These are phyloP conservation scores for Nigrospora oryzae DNA, from an alignment of 2,329 filamentous ascomycete species.

Conservation along the genomic window DNA sequence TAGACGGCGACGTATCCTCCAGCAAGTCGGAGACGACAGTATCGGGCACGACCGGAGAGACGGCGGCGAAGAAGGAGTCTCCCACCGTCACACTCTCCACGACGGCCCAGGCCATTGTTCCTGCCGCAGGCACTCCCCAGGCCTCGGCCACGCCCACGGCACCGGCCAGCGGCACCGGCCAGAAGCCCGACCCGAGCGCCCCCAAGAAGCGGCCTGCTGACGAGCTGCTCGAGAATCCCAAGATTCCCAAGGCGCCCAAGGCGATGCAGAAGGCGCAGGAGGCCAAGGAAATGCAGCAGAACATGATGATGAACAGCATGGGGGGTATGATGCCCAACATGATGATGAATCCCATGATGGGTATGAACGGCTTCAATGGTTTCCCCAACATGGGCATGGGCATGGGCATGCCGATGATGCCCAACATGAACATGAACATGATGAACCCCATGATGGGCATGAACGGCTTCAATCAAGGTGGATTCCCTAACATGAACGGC, in stretches of 20 bases:
- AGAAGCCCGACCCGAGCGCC: slow-evolving; percentile 10
- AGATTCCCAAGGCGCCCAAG: slow-evolving; percentile 57
- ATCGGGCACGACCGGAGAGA: slow-evolving; percentile 16
- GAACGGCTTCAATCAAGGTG: slow-evolving; percentile 22
- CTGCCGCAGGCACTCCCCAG: slow-evolving; percentile 11
- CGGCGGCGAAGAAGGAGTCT: slow-evolving; percentile 18
- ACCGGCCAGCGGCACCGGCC: slow-evolving; percentile 11
- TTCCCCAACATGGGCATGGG: slow-evolving; percentile 23
- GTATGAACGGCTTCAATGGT: slow-evolving; percentile 27
- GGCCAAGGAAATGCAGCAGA: slow-evolving; percentile 37
- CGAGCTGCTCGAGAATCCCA: slow-evolving; percentile 56
- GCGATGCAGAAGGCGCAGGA: slow-evolving; percentile 49
- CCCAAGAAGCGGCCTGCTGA: slow-evolving; percentile 80
- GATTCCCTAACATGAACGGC: slow-evolving; percentile 14
- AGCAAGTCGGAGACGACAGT: slow-evolving; percentile 17
- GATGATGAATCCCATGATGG: slow-evolving; percentile 30
- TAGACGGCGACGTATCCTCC: slow-evolving; percentile 26
- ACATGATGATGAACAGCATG: slow-evolving; percentile 38
- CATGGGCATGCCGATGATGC: slow-evolving; percentile 27
- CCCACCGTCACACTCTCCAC: slow-evolving; percentile 7
- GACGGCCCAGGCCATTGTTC: slow-evolving; percentile 21
- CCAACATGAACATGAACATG: slow-evolving; percentile 24
- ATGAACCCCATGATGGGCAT: slow-evolving; percentile 30
- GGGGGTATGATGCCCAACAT: slow-evolving; percentile 32
- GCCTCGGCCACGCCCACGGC: slow-evolving; percentile 14